phyloP scores from a whole-genome alignment of 257 asterid genomes.

The Verbena officinalis region DNA sequence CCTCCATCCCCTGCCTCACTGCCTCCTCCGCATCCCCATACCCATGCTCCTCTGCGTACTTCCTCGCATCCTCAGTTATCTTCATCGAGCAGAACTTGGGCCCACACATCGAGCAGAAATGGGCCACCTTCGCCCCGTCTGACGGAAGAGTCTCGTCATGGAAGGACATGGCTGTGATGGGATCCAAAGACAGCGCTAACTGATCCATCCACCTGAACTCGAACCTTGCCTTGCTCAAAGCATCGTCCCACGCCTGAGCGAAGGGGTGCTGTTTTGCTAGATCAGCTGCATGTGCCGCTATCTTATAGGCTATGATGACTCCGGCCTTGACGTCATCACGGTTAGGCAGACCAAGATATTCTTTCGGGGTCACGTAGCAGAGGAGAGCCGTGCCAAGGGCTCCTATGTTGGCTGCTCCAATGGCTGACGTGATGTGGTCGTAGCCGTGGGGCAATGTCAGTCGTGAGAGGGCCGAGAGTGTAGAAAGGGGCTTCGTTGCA shows the following conservation, averaged over 20 bases:
- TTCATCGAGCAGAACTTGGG: too few species aligned
- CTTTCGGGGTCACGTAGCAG: constrained; percentile 93
- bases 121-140: too few species aligned
- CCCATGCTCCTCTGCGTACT: too few species aligned
- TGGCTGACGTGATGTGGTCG: constrained; percentile 93
- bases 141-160: constrained; percentile 96
- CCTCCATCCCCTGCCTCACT: too few species aligned
- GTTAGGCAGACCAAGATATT: constrained; percentile 87
- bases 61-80: too few species aligned
- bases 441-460: constrained; percentile 96
- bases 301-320: constrained; percentile 82
- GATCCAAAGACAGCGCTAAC: constrained; percentile 89
- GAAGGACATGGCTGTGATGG: constrained; percentile 88
- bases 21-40: too few species aligned
- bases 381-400: constrained; percentile 95
- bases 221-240: too few species aligned
- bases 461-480: constrained; percentile 92
- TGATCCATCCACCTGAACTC: constrained; percentile 99
- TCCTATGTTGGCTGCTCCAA: constrained; percentile 94
- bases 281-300: constrained; percentile 96
- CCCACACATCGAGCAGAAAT: too few species aligned
- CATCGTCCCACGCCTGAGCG: too few species aligned
- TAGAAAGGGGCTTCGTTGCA: constrained; percentile 94
- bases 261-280: constrained; percentile 84
- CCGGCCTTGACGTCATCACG: constrained; percentile 86